These are phyloP conservation scores for Hylodesmum podocarpum DNA, from an alignment of 306 rosid genomes.

Conservation along the genomic window DNA sequence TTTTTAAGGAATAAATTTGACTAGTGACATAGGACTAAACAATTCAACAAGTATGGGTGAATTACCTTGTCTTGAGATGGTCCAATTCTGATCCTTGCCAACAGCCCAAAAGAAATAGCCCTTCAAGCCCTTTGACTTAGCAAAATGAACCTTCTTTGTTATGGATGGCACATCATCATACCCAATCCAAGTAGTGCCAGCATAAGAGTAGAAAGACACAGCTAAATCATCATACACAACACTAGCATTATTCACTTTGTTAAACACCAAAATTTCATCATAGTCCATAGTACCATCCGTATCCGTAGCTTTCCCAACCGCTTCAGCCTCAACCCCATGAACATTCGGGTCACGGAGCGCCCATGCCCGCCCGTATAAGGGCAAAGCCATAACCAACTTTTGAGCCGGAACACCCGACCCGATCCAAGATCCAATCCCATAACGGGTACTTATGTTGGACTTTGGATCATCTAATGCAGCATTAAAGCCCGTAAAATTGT, in stretches of 20 bases:
- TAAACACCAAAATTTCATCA: slow-evolving; percentile 44
- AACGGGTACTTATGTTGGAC: slow-evolving; percentile 46
- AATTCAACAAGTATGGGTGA: neutral
- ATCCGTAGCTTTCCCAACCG: slow-evolving; percentile 55
- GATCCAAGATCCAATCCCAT: slow-evolving; percentile 73
- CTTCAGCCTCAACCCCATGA: slow-evolving; percentile 48
- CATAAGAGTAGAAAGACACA: slow-evolving; percentile 57
- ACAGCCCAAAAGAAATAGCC: slow-evolving; percentile 93
- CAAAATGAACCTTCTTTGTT: slow-evolving; percentile 48
- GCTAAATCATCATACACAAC: slow-evolving; percentile 52
- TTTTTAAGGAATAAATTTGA: neutral
- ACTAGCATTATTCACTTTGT: slow-evolving; percentile 26
- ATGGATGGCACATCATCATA: slow-evolving; percentile 67
- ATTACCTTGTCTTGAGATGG: slow-evolving; percentile 56
- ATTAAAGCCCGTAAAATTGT: slow-evolving; percentile 49
- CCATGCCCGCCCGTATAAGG: slow-evolving; percentile 78
- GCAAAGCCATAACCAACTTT: slow-evolving; percentile 70
- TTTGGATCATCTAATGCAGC: slow-evolving; percentile 53
- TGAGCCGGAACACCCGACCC: slow-evolving; percentile 45
- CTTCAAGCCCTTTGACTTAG: slow-evolving; percentile 43
- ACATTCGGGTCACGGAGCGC: slow-evolving; percentile 37
- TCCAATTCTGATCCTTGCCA: slow-evolving; percentile 70
- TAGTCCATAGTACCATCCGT: slow-evolving; percentile 51
- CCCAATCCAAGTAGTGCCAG: slow-evolving; percentile 65
- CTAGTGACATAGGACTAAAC: neutral